Percentiles rank a stretch among this genome's conserved stretches.
These are phyloP conservation scores for Cotoneaster glaucophyllus DNA, from an alignment of 306 rosid genomes.

Conservation along the genomic window DNA sequence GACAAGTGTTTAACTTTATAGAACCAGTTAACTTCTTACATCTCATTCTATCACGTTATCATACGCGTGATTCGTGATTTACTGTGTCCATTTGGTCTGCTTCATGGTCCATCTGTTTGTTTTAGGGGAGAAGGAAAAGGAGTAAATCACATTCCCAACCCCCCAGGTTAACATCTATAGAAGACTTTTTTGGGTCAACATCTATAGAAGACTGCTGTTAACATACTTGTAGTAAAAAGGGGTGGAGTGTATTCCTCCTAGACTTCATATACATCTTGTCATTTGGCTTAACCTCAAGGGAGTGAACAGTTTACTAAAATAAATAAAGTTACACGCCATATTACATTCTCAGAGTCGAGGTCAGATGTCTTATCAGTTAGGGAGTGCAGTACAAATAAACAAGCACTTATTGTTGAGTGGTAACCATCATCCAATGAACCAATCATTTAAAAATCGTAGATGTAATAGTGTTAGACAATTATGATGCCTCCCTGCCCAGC, in stretches of 20 bases:
- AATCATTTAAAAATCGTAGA: conserved; percentile 8
- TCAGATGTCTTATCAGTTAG: not conserved
- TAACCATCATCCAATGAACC: conserved; percentile 1
- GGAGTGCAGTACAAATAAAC: not conserved
- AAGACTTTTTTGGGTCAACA: not conserved
- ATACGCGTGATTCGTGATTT: not conserved
- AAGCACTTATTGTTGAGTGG: not conserved
- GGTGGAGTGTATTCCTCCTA: not conserved
- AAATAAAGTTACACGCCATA: not conserved
- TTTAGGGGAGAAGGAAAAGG: not conserved
- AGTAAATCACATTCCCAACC: not conserved
- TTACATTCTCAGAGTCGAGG: not conserved
- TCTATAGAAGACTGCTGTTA: not conserved
- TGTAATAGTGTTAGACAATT: not conserved
- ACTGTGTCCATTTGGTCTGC: not conserved
- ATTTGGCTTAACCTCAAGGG: not conserved
- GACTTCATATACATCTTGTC: not conserved
- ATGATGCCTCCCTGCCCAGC: not conserved
- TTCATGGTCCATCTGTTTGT: not conserved
- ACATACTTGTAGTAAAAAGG: not conserved
- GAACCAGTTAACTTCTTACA: not conserved
- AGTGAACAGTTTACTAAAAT: not conserved
- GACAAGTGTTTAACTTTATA: not conserved
- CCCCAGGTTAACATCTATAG: not conserved
- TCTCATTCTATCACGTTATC: not conserved